These are phyloP conservation scores for Aurantiochytrium sp. DNA, from an alignment of 108 stramenopile genomes.

Conservation along the genomic window DNA sequence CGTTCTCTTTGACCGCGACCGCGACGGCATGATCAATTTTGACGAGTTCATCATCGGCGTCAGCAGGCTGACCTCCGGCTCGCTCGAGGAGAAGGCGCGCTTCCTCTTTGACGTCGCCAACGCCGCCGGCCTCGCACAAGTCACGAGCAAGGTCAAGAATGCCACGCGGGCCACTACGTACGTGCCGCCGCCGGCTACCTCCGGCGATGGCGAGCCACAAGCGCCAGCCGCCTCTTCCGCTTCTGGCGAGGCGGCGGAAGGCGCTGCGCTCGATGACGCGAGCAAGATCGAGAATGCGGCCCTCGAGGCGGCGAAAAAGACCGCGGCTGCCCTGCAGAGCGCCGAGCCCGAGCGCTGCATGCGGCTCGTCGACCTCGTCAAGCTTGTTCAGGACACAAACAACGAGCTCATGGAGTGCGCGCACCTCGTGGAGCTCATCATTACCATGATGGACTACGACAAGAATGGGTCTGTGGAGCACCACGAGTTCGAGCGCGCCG, in stretches of 20 bases:
- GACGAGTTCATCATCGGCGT: slow-evolving; percentile 22
- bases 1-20: not conserved
- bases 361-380: not conserved
- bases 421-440: slow-evolving; percentile 27
- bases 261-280: too few relatives aligned
- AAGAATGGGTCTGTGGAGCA: not conserved
- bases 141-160: too few relatives aligned
- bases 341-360: too few relatives aligned
- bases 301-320: not conserved
- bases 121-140: not conserved
- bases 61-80: not conserved
- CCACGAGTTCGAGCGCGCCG: slow-evolving; percentile 2
- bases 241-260: too few relatives aligned
- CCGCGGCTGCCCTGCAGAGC: too few relatives aligned
- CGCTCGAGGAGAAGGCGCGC: not conserved
- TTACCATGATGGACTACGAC: slow-evolving; percentile 30
- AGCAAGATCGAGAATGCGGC: not conserved
- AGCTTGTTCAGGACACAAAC: slow-evolving; percentile 8
- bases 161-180: too few relatives aligned
- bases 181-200: not conserved
- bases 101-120: slow-evolving; percentile 30
- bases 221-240: too few relatives aligned
- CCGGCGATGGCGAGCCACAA: not conserved
- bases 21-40: not conserved
- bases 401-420: slow-evolving; percentile 1